Base-by-base conservation (phyloP, 2,329 filamentous ascomycete genomes). In the Xylariaceae sp. region DNA sequence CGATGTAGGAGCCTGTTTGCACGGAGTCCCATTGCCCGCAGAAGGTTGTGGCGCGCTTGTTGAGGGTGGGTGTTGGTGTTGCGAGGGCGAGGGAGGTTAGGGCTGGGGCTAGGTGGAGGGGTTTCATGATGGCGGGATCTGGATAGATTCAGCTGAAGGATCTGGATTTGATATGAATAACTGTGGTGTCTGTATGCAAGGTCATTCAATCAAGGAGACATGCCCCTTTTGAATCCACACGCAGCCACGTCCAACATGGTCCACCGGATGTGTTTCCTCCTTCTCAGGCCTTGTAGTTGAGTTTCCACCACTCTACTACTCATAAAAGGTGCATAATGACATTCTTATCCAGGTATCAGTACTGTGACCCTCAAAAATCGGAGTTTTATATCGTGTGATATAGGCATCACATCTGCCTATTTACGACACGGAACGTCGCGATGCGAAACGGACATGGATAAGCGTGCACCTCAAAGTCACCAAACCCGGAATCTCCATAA, bases 1-100 rank as follows among this genome's bases (percentile, higher is more conserved):
- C 65, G 51, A 73, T 81, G 69, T 78, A 82, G 47, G 70, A 71
- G 39, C 74, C 75, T 0, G 72, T 73, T 1, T 68, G 65, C 11
- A 71, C 15, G 10, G 66, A 67, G 52, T 66, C 66, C 63, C 63
- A 67, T 44, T 66, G 63, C 4, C 64, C 66, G 18, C 66, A 67
- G 55, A 67, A 62, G 2, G 60, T 62, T n/a, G 63, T 58, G 23
- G 66, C 60, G n/a, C 63, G 58, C 57, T 61, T 61, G 48, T 61
- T 58, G 52, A 65, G 6, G 50, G 61, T 63, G 42, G 55, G 59
- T 5, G 66, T 65, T 10, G 65, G 63, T 18, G 62, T 61, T 18
- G 64, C 61, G 30, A 60, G 45, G 30, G 60, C 55, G 13, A 64
- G 37, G 39, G 61, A 49, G 10, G 56, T 50, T 17, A 63, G 47